These are phyloP conservation scores for Camelina neglecta DNA, from an alignment of 345 rosid species.

Conservation along the genomic window DNA sequence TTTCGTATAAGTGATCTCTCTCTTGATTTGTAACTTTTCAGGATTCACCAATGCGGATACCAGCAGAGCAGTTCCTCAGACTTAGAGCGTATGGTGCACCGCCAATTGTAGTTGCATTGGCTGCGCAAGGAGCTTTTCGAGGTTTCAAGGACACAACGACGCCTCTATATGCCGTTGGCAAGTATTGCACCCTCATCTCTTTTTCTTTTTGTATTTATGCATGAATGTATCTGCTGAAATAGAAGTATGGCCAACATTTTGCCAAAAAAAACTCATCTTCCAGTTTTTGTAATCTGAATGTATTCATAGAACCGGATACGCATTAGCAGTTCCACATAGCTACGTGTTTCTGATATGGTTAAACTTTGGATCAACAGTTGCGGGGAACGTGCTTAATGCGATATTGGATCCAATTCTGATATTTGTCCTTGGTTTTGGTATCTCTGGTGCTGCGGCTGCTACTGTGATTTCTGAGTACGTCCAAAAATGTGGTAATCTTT, in stretches of 20 bases:
- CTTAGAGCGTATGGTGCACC: constrained; percentile 93
- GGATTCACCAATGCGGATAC: constrained; percentile 91
- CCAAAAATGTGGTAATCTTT: constrained; percentile 66
- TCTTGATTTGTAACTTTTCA: constrained; percentile 32
- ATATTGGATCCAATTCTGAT: constrained; percentile 79
- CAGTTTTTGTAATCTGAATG: background rate
- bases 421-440: constrained; percentile 70
- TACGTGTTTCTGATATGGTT: constrained; percentile 23
- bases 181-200: constrained; percentile 49
- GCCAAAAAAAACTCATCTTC: background rate
- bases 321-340: background rate
- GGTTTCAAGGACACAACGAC: constrained; percentile 95
- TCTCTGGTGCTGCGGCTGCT: constrained; percentile 87
- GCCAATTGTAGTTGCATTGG: constrained; percentile 90
- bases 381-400: constrained; percentile 78
- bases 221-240: background rate
- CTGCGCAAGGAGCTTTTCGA: constrained; percentile 94
- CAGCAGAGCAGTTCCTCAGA: constrained; percentile 80
- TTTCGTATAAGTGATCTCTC: background rate
- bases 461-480: constrained; percentile 98
- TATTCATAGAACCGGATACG: background rate
- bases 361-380: constrained; percentile 58
- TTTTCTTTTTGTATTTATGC: constrained; percentile 6
- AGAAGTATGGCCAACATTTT: background rate
- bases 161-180: constrained; percentile 91